Evolutionary conservation across 768 basidiomycete species (phyloP).

Genomic region (Termitomyces heimii): DNA sequence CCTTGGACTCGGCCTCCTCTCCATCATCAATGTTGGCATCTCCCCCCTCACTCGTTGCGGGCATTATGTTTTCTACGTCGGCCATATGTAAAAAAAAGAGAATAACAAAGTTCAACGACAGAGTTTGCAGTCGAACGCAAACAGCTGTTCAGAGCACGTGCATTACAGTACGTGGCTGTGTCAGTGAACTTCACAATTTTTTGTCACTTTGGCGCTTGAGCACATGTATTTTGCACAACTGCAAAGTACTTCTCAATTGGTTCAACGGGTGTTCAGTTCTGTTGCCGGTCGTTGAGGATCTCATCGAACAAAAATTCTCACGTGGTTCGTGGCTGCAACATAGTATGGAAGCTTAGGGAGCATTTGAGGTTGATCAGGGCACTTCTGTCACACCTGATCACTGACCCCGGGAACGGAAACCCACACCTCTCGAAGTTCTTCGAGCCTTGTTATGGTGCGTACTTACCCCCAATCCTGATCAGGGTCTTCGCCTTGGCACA

Average conservation of each 20-base stretch:
- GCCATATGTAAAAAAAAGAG: slow-evolving; percentile 29
- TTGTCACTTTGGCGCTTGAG: background rate
- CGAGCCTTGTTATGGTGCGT: background rate
- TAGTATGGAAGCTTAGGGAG: background rate
- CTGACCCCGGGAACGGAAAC: background rate
- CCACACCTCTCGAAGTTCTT: background rate
- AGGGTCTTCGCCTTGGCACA: background rate
- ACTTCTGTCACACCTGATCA: slow-evolving; percentile 4
- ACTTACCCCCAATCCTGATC: background rate
- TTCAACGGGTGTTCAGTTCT: background rate
- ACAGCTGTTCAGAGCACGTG: slow-evolving; percentile 10
- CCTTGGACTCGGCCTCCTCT: slow-evolving; percentile 63
- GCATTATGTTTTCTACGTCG: slow-evolving; percentile 43
- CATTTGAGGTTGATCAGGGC: slow-evolving; percentile 11
- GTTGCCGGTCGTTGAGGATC: slow-evolving; percentile 2
- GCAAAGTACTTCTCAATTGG: background rate
- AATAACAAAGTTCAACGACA: slow-evolving; percentile 5
- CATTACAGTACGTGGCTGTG: slow-evolving; percentile 4
- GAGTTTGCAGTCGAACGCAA: slow-evolving; percentile 9
- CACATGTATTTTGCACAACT: background rate
- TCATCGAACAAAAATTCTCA: background rate
- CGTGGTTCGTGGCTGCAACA: background rate
- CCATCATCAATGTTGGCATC: slow-evolving; percentile 47
- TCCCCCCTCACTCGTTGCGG: slow-evolving; percentile 25
- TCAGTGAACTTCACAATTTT: background rate